Evolutionary conservation across 2,329 filamentous ascomycete species (phyloP).

Genomic region (Exophiala aquamarina): DNA sequence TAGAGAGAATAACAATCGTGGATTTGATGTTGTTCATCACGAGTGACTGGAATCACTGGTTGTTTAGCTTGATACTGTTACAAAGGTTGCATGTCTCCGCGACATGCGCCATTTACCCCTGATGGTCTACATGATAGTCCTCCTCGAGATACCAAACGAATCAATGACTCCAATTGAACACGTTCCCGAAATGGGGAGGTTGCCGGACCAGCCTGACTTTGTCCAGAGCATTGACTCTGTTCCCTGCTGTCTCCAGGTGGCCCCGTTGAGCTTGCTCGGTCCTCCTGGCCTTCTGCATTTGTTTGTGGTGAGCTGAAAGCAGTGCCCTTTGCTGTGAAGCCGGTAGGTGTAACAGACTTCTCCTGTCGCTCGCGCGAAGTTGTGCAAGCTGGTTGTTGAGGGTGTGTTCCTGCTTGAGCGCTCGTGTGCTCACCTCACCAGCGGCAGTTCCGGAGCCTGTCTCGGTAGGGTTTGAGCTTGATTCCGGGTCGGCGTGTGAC

Average conservation of each 20-base stretch:
- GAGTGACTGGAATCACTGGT: no score
- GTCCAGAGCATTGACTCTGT: conserved; percentile 14
- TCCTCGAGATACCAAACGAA: no score
- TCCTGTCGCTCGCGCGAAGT: conserved; percentile 31
- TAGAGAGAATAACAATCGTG: no score
- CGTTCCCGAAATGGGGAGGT: conserved; percentile 20
- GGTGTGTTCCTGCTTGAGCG: conserved; percentile 17
- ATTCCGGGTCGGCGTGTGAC: conserved; percentile 8
- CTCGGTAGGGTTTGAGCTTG: conserved; percentile 8
- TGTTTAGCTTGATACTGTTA: no score
- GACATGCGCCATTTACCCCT: no score
- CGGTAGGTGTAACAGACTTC: conserved; percentile 32
- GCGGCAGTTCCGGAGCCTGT: conserved; percentile 2
- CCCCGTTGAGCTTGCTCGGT: conserved; percentile 14
- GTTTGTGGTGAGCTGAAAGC: conserved; percentile 31
- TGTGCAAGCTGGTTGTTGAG: conserved; percentile 29
- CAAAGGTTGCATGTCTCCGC: no score
- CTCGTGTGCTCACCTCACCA: conserved; percentile 16
- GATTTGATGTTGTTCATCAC: no score
- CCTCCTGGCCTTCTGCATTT: conserved; percentile 30
- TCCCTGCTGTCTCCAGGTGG: conserved; percentile 19
- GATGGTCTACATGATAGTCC: no score
- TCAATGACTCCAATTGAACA: conserved; percentile 18
- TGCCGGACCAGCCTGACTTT: conserved; percentile 20
- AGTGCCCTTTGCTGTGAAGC: conserved; percentile 31